These are phyloP conservation scores for Zygotorulaspora danielsina DNA, from an alignment of 805 yeast species.

Conservation along the genomic window DNA sequence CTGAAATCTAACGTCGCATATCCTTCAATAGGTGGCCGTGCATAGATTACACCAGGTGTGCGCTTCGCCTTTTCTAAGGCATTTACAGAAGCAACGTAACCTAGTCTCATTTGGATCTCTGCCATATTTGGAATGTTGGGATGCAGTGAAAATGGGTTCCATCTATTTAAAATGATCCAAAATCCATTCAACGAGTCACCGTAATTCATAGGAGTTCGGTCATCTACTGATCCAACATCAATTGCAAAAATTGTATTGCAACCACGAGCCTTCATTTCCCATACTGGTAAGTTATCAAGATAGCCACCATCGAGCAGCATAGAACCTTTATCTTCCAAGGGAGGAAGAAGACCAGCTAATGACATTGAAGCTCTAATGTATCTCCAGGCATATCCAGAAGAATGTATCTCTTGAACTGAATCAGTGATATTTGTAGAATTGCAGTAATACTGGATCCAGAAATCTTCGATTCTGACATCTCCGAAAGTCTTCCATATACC, in stretches of 20 bases:
- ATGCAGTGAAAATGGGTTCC: constrained; percentile 83
- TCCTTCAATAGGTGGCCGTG: constrained; percentile 90
- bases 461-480: constrained; percentile 87
- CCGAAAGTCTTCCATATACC: constrained; percentile 98
- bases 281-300: constrained; percentile 87
- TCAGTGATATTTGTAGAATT: constrained; percentile 94
- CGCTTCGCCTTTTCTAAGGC: constrained; percentile 84
- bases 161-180: constrained; percentile 82
- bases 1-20: constrained; percentile 91
- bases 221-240: constrained; percentile 95
- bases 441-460: constrained; percentile 85
- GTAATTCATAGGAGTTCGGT: constrained; percentile 79
- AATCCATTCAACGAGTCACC: constrained; percentile 91
- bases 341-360: constrained; percentile 85
- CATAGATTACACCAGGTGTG: constrained; percentile 78
- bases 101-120: constrained; percentile 87
- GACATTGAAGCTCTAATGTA: constrained; percentile 96
- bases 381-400: constrained; percentile 92
- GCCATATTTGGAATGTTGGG: constrained; percentile 93
- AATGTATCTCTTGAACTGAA: constrained; percentile 91
- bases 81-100: constrained; percentile 92
- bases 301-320: constrained; percentile 97
- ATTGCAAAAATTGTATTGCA: constrained; percentile 85
- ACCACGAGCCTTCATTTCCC: constrained; percentile 86
- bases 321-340: constrained; percentile 77